Evolutionary conservation across 164 flowering plant genomes (phyloP), one percentile per base, ranked within the genome.

Genomic region (Magnolia sinica): DNA sequence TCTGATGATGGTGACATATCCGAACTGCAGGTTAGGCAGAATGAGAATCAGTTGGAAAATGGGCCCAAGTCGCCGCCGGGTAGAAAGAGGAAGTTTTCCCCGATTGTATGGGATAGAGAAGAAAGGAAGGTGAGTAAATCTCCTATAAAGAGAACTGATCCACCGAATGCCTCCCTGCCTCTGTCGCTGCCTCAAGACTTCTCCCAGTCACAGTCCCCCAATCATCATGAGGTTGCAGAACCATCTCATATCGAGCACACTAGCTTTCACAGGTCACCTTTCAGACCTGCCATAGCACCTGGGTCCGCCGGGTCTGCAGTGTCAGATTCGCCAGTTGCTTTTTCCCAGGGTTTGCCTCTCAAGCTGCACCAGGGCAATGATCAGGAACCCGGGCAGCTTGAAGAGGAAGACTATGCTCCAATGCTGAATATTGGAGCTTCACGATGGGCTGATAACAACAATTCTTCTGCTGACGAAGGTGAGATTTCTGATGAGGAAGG

Each of bases 61-160:
- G 90, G 83, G 71, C 67, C 64, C 23, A 64, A 18, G 16, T 80
- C 85, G 8, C 82, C 89, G 1, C 8, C 51, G 1, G 84, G 51
- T 70, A 87, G 76, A 83, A 95, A 91, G 80, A 86, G 98, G 84
- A 96, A 91, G 82, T 96, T 88, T 78, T 86, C 98, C 6, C 96
- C 97, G 0, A 89, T 96, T 78, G 88, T 94, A 4, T 96, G 98
- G 98, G 97, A 96, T 77, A 86, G 87, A 78, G 97, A 91, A 72
- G 97, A 89, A 31, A 88, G 85, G 78, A 87, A 72, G 64, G 78
- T 67, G 18, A 77, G 50, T 58, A 79, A 20, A 24, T n/a, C 73
- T 2, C 65, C 82, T 22, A 71, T 14, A 52, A 64, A 37, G 52
- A 65, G 64, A 50, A 23, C 49, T n/a, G 68, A 23, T 74, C 87